These are phyloP conservation scores for Stagonosporopsis vannaccii DNA, from an alignment of 2,329 filamentous ascomycete genomes.

Conservation along the genomic window DNA sequence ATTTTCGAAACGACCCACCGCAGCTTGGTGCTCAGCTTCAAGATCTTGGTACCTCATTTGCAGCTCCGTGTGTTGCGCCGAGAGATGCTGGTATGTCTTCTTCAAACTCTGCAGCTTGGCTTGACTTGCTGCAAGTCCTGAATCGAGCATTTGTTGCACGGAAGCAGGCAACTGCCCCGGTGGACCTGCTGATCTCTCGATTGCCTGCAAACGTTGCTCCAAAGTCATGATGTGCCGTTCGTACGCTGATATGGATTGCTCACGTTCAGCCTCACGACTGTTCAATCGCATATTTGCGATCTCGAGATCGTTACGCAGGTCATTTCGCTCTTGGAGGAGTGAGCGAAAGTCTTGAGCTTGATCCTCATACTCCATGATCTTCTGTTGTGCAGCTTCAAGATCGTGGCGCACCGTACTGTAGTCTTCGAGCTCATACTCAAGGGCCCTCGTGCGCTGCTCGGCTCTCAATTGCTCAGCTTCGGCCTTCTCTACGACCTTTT, in stretches of 20 bases:
- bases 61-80: constrained; percentile 60
- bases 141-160: constrained; percentile 58
- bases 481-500: constrained; percentile 69
- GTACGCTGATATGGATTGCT: constrained; percentile 56
- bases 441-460: constrained; percentile 63
- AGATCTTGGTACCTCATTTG: constrained; percentile 55
- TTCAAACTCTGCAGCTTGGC: constrained; percentile 59
- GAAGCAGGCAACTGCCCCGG: constrained; percentile 48
- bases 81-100: constrained; percentile 60
- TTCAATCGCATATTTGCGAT: constrained; percentile 65
- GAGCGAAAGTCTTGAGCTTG: constrained; percentile 56
- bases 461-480: constrained; percentile 68
- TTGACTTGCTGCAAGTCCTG: constrained; percentile 56
- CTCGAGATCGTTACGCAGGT: constrained; percentile 66
- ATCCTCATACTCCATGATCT: constrained; percentile 39
- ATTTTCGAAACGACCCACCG: constrained; percentile 31
- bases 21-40: constrained; percentile 43
- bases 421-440: constrained; percentile 69
- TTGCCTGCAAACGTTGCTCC: constrained; percentile 44
- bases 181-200: constrained; percentile 32
- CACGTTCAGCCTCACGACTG: constrained; percentile 59
- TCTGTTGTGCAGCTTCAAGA: constrained; percentile 44
- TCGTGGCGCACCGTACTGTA: constrained; percentile 53
- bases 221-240: constrained; percentile 58
- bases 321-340: constrained; percentile 64